Evolutionary conservation across 176 grass and related monocot genomes (phyloP).

Genomic region (Carex parvula): DNA sequence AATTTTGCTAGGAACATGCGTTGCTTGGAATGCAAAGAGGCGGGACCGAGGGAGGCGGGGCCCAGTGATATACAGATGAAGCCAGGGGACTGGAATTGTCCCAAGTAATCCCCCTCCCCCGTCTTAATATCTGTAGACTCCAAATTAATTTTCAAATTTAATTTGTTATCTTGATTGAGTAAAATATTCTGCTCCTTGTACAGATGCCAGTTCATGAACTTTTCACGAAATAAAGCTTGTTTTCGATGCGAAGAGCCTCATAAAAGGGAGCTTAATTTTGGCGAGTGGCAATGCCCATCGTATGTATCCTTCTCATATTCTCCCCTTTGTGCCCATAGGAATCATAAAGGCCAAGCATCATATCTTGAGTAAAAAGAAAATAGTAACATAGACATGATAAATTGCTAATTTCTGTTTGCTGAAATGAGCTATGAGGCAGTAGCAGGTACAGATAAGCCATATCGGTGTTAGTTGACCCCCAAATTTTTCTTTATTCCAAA

Average conservation of each 20-base stretch:
- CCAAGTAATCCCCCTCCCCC: conserved; percentile 37
- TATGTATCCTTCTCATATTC: conserved; percentile 29
- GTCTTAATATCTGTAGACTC: neutral
- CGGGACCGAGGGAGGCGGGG: conserved; percentile 40
- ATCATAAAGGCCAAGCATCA: neutral
- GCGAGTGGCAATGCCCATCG: conserved; percentile 88
- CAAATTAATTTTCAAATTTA: conserved; percentile 13
- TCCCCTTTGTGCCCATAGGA: neutral
- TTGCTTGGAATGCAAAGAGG: conserved; percentile 21
- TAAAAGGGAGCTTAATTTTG: conserved; percentile 61
- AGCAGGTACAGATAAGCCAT: neutral
- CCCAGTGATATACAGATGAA: conserved; percentile 49
- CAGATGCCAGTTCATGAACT: conserved; percentile 91
- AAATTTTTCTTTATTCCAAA: neutral
- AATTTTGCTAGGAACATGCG: conserved; percentile 21
- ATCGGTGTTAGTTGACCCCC: neutral
- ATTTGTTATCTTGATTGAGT: conserved; percentile 15
- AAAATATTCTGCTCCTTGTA: conserved; percentile 23
- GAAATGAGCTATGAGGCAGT: neutral
- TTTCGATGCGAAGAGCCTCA: conserved; percentile 67
- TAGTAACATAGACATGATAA: neutral
- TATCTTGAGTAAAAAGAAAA: neutral
- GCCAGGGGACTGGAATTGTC: conserved; percentile 84
- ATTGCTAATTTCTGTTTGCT: neutral
- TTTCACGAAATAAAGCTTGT: conserved; percentile 63